A percentile compares a stretch with the other conserved stretches of the same genome.
phyloP scores from a whole-genome alignment of 345 rosid species.

The Trapa bicornis region DNA sequence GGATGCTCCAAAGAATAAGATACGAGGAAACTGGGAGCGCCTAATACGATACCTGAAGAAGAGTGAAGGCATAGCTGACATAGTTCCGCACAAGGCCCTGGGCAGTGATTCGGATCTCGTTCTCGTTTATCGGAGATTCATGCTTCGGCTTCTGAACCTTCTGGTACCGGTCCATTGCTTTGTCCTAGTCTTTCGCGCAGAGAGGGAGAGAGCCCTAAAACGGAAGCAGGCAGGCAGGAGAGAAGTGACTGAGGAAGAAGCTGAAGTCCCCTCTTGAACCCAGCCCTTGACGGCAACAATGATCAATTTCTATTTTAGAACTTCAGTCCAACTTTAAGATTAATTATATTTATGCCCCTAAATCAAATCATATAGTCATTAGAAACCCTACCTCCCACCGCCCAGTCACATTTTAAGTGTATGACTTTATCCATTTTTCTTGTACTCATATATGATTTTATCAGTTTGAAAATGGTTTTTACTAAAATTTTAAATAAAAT shows the following conservation, averaged over 20 bases:
- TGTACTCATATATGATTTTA: too few species aligned
- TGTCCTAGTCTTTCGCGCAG: constrained; percentile 16
- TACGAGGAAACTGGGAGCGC: background rate
- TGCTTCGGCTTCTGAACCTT: constrained; percentile 69
- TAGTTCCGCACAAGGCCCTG: constrained; percentile 76
- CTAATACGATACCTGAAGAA: constrained; percentile 10
- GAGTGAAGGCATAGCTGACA: constrained; percentile 70
- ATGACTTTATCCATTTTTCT: too few species aligned
- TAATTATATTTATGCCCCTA: too few species aligned
- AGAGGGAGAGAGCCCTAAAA: constrained; percentile 30
- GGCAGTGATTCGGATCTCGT: constrained; percentile 93
- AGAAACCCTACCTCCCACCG: too few species aligned
- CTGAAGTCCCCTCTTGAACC: background rate
- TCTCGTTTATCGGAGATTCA: constrained; percentile 69
- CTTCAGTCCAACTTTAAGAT: too few species aligned
- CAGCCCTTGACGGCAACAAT: background rate
- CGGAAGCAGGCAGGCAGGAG: constrained; percentile 6
- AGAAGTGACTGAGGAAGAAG: background rate
- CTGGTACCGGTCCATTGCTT: constrained; percentile 72
- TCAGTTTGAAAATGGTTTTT: too few species aligned
- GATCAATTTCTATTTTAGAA: background rate
- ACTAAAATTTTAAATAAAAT: too few species aligned
- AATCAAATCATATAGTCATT: too few species aligned
- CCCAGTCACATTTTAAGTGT: too few species aligned
- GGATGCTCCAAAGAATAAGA: constrained; percentile 11